phyloP scores from a whole-genome alignment of 2,329 filamentous ascomycete genomes.

The Talaromyces sp. region DNA sequence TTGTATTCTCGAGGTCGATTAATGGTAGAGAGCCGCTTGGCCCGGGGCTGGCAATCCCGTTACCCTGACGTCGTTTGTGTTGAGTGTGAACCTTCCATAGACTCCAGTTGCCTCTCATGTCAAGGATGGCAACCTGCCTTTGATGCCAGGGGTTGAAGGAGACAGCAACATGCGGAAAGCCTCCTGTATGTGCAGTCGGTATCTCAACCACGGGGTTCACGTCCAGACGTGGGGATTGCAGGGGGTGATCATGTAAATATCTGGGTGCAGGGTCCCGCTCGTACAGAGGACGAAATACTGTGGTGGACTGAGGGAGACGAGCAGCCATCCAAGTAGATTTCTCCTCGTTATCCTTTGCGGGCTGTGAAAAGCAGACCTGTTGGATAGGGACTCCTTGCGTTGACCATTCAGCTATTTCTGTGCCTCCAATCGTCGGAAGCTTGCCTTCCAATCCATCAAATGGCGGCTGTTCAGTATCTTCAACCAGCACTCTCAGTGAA shows the following conservation, averaged over 20 bases:
- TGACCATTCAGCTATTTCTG: slow-evolving; percentile 53
- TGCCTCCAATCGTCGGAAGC: slow-evolving; percentile 45
- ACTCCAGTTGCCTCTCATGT: slow-evolving; percentile 58
- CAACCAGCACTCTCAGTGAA: slow-evolving; percentile 43
- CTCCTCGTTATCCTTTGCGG: slow-evolving; percentile 36
- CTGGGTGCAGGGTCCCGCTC: slow-evolving; percentile 33
- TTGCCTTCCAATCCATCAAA: slow-evolving; percentile 29
- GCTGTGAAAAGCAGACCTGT: slow-evolving; percentile 56
- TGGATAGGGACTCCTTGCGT: slow-evolving; percentile 54
- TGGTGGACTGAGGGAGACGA: slow-evolving; percentile 49
- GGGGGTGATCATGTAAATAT: slow-evolving; percentile 19
- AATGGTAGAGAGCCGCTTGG: slow-evolving; percentile 36
- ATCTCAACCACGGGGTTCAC: slow-evolving; percentile 52
- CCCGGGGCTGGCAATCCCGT: slow-evolving; percentile 31
- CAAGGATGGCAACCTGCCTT: slow-evolving; percentile 59
- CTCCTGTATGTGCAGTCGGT: slow-evolving; percentile 46
- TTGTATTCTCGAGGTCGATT: slow-evolving; percentile 11
- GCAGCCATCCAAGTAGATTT: slow-evolving; percentile 53
- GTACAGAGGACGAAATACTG: slow-evolving; percentile 51
- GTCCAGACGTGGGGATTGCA: slow-evolving; percentile 48
- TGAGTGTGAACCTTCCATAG: slow-evolving; percentile 49
- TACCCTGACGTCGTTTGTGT: slow-evolving; percentile 29
- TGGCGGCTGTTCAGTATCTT: slow-evolving; percentile 30
- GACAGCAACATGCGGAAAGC: slow-evolving; percentile 55
- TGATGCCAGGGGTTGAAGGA: slow-evolving; percentile 63